These are phyloP conservation scores for Sarcomyxa edulis DNA, from an alignment of 768 basidiomycete species.

Conservation along the genomic window DNA sequence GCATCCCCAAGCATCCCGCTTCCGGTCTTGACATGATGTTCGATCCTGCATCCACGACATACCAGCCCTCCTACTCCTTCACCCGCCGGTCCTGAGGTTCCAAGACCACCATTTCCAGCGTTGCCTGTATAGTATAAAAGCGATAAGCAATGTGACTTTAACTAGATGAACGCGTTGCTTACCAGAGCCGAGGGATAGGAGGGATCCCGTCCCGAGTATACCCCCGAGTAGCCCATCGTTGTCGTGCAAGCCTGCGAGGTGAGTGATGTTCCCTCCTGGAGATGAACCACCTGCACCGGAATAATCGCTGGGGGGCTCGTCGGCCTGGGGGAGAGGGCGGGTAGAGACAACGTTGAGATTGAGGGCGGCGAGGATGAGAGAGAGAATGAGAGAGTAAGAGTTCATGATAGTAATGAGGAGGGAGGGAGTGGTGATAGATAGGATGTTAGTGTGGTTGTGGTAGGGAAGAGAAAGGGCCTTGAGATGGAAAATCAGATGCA, in stretches of 20 bases:
- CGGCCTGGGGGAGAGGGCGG: too few relatives aligned
- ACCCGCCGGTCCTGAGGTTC: constrained; percentile 23
- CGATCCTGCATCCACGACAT: too few relatives aligned
- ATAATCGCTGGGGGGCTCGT: constrained; percentile 22
- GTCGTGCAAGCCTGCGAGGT: not conserved
- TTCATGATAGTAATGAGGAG: constrained; percentile 19
- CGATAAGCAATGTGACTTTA: constrained; percentile 23
- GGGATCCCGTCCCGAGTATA: too few relatives aligned
- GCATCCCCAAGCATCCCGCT: constrained; percentile 23
- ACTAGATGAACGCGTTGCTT: too few relatives aligned
- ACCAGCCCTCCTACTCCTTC: constrained; percentile 1
- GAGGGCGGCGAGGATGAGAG: constrained; percentile 17
- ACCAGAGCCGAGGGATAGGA: too few relatives aligned
- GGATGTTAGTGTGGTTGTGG: constrained; percentile 19
- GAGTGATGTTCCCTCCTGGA: constrained; percentile 24
- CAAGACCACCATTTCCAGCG: constrained; percentile 27
- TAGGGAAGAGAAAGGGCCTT: constrained; percentile 10
- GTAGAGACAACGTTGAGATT: constrained; percentile 3
- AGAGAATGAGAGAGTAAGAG: constrained; percentile 16
- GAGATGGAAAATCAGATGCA: too few relatives aligned
- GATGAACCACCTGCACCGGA: constrained; percentile 28
- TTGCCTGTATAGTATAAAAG: constrained; percentile 16
- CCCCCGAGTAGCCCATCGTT: constrained; percentile 8
- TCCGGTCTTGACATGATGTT: too few relatives aligned
- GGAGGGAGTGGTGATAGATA: constrained; percentile 9